Evolutionary conservation across 805 yeast species (phyloP), one percentile per base, ranked within the genome.

Genomic region (Kodamaea neixiangensis): DNA sequence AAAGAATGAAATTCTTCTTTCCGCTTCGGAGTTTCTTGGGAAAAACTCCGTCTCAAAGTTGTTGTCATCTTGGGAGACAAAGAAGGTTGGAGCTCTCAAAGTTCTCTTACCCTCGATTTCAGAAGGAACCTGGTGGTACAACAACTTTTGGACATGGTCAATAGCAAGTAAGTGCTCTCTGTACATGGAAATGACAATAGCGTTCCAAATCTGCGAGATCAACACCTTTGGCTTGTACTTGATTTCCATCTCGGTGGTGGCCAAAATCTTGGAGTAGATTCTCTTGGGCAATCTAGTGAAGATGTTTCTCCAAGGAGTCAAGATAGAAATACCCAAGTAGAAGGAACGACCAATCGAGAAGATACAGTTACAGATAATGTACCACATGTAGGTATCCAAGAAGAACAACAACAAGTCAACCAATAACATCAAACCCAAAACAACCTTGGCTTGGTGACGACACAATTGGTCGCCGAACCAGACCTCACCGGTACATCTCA

Each of bases 301-400:
- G 62, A 94, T 92, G 71, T 96, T 94, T 83, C 98, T 89, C 99
- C 99, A 94, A 56, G 99, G 99, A 39, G 99, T 94, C 79, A 92
- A 84, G 59, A 94, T 93, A 43, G 99, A 94, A 63, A 94, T 92
- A 87, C 99, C 99, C 72, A 96, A 81, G 80, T 93, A 94, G 82
- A 94, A 94, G 13, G 99, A 94, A 69, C 97, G 89, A 62, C 97
- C 97, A 65, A 94, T 90, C 55, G 98, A 93, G 83, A 90, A 92
- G 60, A 90, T 82, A 73, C 96, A 87, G 82, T 93, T 94, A 71
- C 88, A 86, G 63, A 94, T 78, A 78, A 94, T 92, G 80, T 94
- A 94, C 99, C 99, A 94, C 87, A 94, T 82, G 72, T 90, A 94
- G 54, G 99, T 90, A 87, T 94, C 99, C 80, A 94, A 81, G 85